Evolutionary conservation across 2,329 filamentous ascomycete species (phyloP).

Genomic region (Aspergillus japonicus): DNA sequence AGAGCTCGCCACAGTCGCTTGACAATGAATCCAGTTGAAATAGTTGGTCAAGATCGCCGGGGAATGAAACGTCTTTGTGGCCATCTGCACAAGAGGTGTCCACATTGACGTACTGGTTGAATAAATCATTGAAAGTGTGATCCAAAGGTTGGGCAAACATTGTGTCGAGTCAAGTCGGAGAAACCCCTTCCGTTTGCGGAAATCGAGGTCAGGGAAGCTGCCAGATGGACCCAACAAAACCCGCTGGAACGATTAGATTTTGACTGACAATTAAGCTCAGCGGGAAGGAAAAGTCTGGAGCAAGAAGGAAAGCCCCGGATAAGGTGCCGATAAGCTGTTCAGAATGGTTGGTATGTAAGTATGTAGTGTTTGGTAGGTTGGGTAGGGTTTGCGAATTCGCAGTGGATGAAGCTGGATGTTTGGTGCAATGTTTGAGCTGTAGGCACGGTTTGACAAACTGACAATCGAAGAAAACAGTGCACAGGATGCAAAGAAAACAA

Average conservation of each 20-base stretch:
- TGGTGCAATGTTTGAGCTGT: constrained; percentile 2
- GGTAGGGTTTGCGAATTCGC: constrained; percentile 21
- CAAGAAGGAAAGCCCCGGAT: constrained; percentile 19
- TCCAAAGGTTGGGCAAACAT: constrained; percentile 49
- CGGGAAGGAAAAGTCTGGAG: constrained; percentile 20
- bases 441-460: constrained; percentile 36
- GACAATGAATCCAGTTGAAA: constrained; percentile 52
- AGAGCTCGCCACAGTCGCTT: constrained; percentile 53
- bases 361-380: constrained; percentile 3
- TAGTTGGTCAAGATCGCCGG: constrained; percentile 52
- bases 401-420: neutral
- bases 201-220: constrained; percentile 16
- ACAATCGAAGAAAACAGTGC: constrained; percentile 42
- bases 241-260: constrained; percentile 19
- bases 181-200: constrained; percentile 42
- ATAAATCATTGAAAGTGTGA: constrained; percentile 60
- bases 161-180: constrained; percentile 46
- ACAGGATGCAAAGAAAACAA: constrained; percentile 44
- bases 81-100: constrained; percentile 52
- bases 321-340: constrained; percentile 22
- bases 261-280: constrained; percentile 29
- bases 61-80: constrained; percentile 50
- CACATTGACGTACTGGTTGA: constrained; percentile 63
- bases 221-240: constrained; percentile 19
- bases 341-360: constrained; percentile 2